Base-by-base conservation (phyloP, 2,329 filamentous ascomycete genomes). In the Diaporthe citriasiana region DNA sequence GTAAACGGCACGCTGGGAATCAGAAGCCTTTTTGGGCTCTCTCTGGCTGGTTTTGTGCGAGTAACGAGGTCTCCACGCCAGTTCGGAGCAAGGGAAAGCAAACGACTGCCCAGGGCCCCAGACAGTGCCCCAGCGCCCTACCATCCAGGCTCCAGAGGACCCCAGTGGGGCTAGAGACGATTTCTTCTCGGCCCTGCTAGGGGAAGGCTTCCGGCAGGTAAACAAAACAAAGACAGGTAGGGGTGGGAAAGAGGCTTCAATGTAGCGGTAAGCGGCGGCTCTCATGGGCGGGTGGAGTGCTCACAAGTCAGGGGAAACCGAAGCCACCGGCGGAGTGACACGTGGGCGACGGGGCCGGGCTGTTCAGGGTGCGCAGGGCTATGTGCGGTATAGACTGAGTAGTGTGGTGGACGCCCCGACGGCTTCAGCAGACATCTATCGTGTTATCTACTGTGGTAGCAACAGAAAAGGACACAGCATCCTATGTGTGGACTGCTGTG, bases 271-370 rank as follows among this genome's bases (percentile, higher is more conserved):
- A 72, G 71, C 71, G 5, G 55, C 55, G 55, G 19, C 42, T 25
- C 47, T 59, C 69, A 53, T 57, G 72, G 50, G 45, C 68, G 71
- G 40, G 71, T 72, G 70, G 70, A 53, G 57, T 33, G 38, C 42
- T 56, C 45, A 50, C 63, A 72, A 60, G 35, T 40, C 42, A 40
- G 51, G 63, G 55, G 55, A 38, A 56, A 38, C 42, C 27, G 30
- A 70, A 45, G 45, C 35, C 70, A 75, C 38, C 73, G 25, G 73
- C 38, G 47, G 50, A 45, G 65, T 75, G 73, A 75, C 73, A 75
- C 73, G 73, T 75, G 73, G 73, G 70, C 60, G 53, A 60, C 73
- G 47, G 72, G 68, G 69, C 51, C 55, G 50, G 69, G 55, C 42
- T 60, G 69, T 51, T 71, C 69, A 59, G 68, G 50, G 55, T 51